Evolutionary conservation across 768 basidiomycete species (phyloP), one percentile per base, ranked within the genome.

Genomic region (Panaeolus papilionaceus): DNA sequence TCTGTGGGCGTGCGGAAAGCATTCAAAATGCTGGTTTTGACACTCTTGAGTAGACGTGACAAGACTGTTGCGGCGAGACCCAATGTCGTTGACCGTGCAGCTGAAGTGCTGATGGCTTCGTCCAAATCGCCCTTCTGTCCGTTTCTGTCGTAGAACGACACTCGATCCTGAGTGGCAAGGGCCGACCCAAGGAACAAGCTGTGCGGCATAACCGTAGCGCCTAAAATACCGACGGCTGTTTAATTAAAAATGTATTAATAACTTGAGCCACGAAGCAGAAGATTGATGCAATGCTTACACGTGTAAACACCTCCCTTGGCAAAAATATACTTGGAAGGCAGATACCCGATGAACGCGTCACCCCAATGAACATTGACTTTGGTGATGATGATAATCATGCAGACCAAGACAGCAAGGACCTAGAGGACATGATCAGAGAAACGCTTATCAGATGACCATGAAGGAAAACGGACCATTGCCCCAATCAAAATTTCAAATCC

Each of bases 191-290:
- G 83, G 82, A 93, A 95, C 18, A 98, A 82, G 67, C 91, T 91
- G 76, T 96, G 95, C 0, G 95, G 95, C 95, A 96, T 96, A 68
- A 95, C 90, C 2, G 94, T 98, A 1, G 94, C 94, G 38, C 92
- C 91, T 1, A 92, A 74, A 62, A 94, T 89, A 40, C 92, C 92
- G 64, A 92, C 87, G 38, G 89, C 88, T 89, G 68, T 51, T 58
- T 33, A 49, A 68, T 38, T 38, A 58, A 61, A 40, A 33, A 33
- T 33, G 5, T 33, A 33, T 42, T 45, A 28, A 62, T 33, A 28
- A 67, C 39, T 65, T 39, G 20, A 47, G 16, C 47, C 18, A 16
- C 37, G 28, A 2, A 45, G 54, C 26, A 44, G 65, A 61, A 72
- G 10, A 26, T 1, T 40, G 64, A 54, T 65, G 61, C 49, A 23